Percentiles rank a stretch among this genome's conserved stretches.
phyloP scores from a whole-genome alignment of 768 basidiomycete genomes.

The Cyclocybe cylindracea region DNA sequence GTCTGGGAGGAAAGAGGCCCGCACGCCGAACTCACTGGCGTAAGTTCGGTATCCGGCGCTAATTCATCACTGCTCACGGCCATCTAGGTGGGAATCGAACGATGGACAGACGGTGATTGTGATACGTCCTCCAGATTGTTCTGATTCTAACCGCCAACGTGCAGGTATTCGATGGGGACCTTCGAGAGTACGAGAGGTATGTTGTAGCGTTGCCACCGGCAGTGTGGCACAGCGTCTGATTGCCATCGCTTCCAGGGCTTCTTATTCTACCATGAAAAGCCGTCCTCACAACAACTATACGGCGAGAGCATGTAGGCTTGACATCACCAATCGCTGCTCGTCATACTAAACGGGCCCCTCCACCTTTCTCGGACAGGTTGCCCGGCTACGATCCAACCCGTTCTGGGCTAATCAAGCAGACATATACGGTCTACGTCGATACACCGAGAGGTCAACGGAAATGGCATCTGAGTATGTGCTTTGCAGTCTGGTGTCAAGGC shows the following conservation, averaged over 20 bases:
- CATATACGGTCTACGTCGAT: constrained; percentile 77
- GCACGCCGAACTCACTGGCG: constrained; percentile 71
- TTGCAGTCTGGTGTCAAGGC: background rate
- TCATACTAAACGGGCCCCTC: background rate
- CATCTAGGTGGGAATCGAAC: constrained; percentile 70
- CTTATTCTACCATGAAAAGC: constrained; percentile 79
- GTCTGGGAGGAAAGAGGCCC: constrained; percentile 86
- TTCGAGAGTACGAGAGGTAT: constrained; percentile 74
- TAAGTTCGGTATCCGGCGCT: constrained; percentile 30
- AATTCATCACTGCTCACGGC: constrained; percentile 1
- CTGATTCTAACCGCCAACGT: constrained; percentile 1
- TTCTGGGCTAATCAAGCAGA: constrained; percentile 70
- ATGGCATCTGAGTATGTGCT: constrained; percentile 74
- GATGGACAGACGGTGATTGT: constrained; percentile 73
- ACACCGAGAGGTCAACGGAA: constrained; percentile 68
- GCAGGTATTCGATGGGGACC: constrained; percentile 76
- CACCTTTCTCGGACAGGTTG: constrained; percentile 15
- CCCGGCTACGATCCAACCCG: constrained; percentile 34
- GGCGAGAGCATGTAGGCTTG: constrained; percentile 45
- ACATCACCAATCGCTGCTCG: constrained; percentile 10
- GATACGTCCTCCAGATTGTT: background rate
- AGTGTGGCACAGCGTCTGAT: constrained; percentile 4
- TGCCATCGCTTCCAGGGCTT: constrained; percentile 55
- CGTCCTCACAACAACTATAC: constrained; percentile 49
- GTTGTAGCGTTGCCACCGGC: constrained; percentile 8